Evolutionary conservation across 495 filamentous ascomycete genomes (phyloP), one percentile per base, ranked within the genome.

Genomic region (Xylaria longipes): DNA sequence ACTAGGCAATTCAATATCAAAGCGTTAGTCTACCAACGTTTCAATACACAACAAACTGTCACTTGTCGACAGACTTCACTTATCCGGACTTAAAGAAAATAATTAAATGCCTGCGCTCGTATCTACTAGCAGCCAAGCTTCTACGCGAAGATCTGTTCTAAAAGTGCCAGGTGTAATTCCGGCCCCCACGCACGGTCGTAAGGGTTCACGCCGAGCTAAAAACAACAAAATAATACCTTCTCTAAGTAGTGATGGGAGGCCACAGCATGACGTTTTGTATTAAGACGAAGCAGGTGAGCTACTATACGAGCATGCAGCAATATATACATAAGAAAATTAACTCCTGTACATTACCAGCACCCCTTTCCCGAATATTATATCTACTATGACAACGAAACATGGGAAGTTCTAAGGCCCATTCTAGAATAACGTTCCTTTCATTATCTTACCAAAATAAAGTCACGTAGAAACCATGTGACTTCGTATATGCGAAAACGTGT

Each of bases 261-360:
- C 43, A 22, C 1, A 33, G 25, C 3, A 48, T 48, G 41, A 35
- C n/a, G 12, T 35, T n/a, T 14, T 65, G 17, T 46, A 65, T 64
- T 39, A 46, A 17, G 9, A 20, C 17, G 22, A 25, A 46, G 3
- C 1, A 64, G 11, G 27, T 5, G 41, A 33, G 61, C 41, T 46
- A 62, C 15, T 33, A 11, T 46, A 31, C 14, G 41, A 48, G 41
- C 27, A 64, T 64, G n/a, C 22, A 48, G 41, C 15, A 46, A 64
- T 64, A 64, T 43, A 39, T n/a, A 62, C 22, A 62, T 27, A 27
- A 43, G 11, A 65, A 37, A 29, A 5, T 29, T 14, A 65, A 65
- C 6, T 25, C 45, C 25, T 45, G 9, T 27, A 33, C 41, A 31
- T 8, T 64, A 11, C 63, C 37, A 20, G 22, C 58, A 31, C 7